These are phyloP conservation scores for Stephania cephalantha DNA, from an alignment of 164 flowering plant genomes.

Conservation along the genomic window DNA sequence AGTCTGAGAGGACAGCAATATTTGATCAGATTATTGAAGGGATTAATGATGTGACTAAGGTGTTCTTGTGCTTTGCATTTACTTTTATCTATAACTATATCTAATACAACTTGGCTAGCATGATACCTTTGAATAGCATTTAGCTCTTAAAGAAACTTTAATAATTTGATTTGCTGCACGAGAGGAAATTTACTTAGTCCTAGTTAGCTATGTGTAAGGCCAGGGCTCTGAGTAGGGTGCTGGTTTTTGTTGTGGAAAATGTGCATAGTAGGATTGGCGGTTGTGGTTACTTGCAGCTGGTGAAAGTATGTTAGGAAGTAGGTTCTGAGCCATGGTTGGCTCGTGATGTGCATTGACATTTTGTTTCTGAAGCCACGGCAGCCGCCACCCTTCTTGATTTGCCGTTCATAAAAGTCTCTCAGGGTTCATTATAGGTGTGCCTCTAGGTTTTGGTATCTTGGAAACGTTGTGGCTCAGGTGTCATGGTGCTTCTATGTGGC, in stretches of 20 bases:
- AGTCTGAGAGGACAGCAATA: constrained; percentile 86
- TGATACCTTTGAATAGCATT: background rate
- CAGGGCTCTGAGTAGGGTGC: background rate
- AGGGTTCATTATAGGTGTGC: too few species aligned
- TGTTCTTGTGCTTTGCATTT: constrained; percentile 10
- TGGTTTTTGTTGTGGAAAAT: background rate
- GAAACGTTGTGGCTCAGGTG: too few species aligned
- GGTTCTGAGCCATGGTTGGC: too few species aligned
- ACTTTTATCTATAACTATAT: background rate
- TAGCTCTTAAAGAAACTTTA: background rate
- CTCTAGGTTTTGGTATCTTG: too few species aligned
- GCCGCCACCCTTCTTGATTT: too few species aligned
- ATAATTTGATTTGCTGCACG: background rate
- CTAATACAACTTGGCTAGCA: background rate
- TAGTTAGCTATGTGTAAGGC: background rate
- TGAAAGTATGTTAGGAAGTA: too few species aligned
- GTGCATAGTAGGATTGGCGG: background rate
- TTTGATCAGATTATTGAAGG: constrained; percentile 79
- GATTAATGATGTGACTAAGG: constrained; percentile 77
- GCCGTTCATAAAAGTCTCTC: too few species aligned
- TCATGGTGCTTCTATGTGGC: too few species aligned
- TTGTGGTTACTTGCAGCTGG: background rate
- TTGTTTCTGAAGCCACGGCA: too few species aligned
- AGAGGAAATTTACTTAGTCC: too few species aligned
- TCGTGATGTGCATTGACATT: too few species aligned